phyloP scores from a whole-genome alignment of 1,139 yeast species.

The Candida buenavistaensis region DNA sequence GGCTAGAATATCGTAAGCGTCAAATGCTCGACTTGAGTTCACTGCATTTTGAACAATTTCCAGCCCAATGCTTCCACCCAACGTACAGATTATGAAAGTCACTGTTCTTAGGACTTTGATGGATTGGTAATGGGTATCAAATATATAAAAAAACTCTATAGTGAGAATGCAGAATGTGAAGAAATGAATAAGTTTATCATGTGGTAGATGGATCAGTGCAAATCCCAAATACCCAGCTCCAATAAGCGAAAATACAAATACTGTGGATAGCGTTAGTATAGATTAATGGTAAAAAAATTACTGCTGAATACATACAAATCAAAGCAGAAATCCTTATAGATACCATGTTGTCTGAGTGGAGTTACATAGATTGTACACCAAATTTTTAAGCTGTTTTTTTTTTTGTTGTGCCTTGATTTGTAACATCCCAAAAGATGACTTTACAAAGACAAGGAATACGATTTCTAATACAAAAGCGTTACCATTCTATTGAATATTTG shows the following conservation, averaged over 20 bases:
- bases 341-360: constrained; percentile 5
- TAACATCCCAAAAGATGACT: not conserved
- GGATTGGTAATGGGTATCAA: constrained; percentile 39
- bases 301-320: constrained; percentile 3
- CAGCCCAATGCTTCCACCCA: constrained; percentile 49
- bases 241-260: constrained; percentile 25
- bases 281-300: too few relatives aligned
- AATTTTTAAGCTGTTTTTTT: too few relatives aligned
- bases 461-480: constrained; percentile 3
- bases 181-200: constrained; percentile 58
- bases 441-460: not conserved
- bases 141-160: constrained; percentile 53
- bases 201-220: constrained; percentile 43
- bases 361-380: too few relatives aligned
- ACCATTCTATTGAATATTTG: constrained; percentile 7
- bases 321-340: constrained; percentile 9
- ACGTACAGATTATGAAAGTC: constrained; percentile 46
- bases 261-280: constrained; percentile 19
- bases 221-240: constrained; percentile 52
- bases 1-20: constrained; percentile 43
- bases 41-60: constrained; percentile 50
- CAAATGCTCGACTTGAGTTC: constrained; percentile 50
- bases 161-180: constrained; percentile 51
- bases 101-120: constrained; percentile 38
- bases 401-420: not conserved